Conservation (phyloP, 78 protist species). For the Tieghemostelium lacteum region DNA sequence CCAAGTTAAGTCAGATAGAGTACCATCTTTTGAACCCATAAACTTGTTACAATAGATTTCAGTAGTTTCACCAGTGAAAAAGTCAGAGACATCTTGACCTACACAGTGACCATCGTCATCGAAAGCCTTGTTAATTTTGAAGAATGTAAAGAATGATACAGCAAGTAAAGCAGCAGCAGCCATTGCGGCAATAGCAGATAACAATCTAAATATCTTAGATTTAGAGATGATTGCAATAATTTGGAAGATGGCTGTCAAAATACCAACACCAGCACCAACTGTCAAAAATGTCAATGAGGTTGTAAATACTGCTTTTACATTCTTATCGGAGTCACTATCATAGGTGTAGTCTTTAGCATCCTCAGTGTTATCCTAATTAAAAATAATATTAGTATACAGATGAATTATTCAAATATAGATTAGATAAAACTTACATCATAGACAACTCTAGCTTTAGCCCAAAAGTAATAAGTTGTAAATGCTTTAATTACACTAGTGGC, state of each 20-base stretch:
- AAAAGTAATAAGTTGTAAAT: no score
- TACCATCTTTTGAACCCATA: neutral
- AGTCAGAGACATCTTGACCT: no score
- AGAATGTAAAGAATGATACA: conserved; percentile 21
- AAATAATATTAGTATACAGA: no score
- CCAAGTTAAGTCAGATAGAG: neutral
- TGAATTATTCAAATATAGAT: no score
- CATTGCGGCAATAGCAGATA: conserved; percentile 10
- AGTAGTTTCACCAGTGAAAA: neutral
- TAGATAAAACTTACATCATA: no score
- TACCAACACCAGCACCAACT: conserved; percentile 14
- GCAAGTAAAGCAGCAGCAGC: neutral
- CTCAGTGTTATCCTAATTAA: neutral
- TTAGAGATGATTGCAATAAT: conserved; percentile 20
- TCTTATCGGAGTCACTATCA: neutral
- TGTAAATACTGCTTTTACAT: conserved; percentile 23
- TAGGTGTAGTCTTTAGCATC: neutral
- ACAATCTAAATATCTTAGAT: conserved; percentile 16
- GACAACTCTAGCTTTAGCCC: no score
- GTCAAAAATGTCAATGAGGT: conserved; percentile 12
- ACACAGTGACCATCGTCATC: conserved; percentile 15
- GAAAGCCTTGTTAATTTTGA: conserved; percentile 22
- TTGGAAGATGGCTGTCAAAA: conserved; percentile 14
- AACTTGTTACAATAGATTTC: neutral
- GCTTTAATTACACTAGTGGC: no score